These are phyloP conservation scores for Aspergillus tubingensis DNA, from an alignment of 2,329 filamentous ascomycete species.

Conservation along the genomic window DNA sequence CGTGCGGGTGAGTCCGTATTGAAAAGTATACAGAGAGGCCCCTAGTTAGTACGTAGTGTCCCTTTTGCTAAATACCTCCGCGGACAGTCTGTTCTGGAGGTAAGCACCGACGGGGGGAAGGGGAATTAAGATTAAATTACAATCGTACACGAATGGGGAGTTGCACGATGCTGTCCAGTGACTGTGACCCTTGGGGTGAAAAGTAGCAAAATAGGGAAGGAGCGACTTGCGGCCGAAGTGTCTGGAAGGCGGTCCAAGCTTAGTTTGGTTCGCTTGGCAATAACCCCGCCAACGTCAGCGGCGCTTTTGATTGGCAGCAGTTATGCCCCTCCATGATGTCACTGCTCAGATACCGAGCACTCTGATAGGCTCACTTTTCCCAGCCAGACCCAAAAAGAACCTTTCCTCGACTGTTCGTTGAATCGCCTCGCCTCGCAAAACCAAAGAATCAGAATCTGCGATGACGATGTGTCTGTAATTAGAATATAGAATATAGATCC, in stretches of 20 bases:
- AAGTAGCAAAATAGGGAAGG: not conserved
- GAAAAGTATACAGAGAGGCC: too few species aligned
- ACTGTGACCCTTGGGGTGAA: too few species aligned
- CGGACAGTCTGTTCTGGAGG: not conserved
- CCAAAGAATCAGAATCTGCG: not conserved
- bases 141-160: too few species aligned
- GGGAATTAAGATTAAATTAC: too few species aligned
- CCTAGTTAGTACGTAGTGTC: too few species aligned
- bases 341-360: not conserved
- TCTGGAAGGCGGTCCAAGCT: conserved; percentile 20
- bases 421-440: not conserved
- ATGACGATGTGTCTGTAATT: conserved; percentile 1
- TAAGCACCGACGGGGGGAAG: too few species aligned
- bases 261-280: conserved; percentile 13
- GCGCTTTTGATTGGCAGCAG: conserved; percentile 18
- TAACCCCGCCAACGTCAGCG: conserved; percentile 18
- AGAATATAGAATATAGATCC: not conserved
- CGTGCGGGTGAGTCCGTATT: not conserved
- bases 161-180: too few species aligned
- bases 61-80: not conserved
- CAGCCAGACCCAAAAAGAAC: conserved; percentile 11
- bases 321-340: conserved; percentile 14
- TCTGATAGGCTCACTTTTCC: conserved; percentile 4
- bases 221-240: not conserved
- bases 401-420: conserved; percentile 6